Percentiles rank a stretch among this genome's conserved stretches.
Evolutionary conservation across 768 basidiomycete genomes (phyloP).

Genomic region (Wakefieldia striispora): DNA sequence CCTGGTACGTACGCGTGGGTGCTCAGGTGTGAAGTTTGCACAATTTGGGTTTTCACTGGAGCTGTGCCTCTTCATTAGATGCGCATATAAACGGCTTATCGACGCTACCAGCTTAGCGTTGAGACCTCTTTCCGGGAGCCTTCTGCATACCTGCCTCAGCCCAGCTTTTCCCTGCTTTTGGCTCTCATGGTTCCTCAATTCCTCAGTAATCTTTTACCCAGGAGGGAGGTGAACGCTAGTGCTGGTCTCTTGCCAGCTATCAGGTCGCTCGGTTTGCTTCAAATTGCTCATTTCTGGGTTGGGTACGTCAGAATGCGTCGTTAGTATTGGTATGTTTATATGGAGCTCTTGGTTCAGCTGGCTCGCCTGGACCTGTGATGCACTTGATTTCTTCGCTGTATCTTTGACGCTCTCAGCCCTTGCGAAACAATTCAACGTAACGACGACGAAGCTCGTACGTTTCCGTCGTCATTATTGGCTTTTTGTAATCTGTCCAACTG

Average conservation of each 20-base stretch:
- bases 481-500: background rate
- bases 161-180: background rate
- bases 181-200: slow-evolving; percentile 32
- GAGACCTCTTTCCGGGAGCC: background rate
- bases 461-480: background rate
- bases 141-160: background rate
- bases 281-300: slow-evolving; percentile 58
- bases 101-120: background rate
- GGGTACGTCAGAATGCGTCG: slow-evolving; percentile 37
- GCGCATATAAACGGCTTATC: slow-evolving; percentile 9
- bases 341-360: slow-evolving; percentile 42
- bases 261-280: slow-evolving; percentile 44
- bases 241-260: slow-evolving; percentile 44
- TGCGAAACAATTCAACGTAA: slow-evolving; percentile 44
- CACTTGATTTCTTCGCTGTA: slow-evolving; percentile 84
- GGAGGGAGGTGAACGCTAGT: slow-evolving; percentile 38
- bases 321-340: background rate
- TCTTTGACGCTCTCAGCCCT: slow-evolving; percentile 54
- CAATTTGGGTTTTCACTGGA: slow-evolving; percentile 4
- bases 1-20: slow-evolving; percentile 11
- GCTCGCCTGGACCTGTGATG: slow-evolving; percentile 86
- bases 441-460: slow-evolving; percentile 43
- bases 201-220: slow-evolving; percentile 47
- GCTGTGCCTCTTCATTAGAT: slow-evolving; percentile 5
- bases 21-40: slow-evolving; percentile 4